These are phyloP conservation scores for Hyaloscypha variabilis DNA, from an alignment of 495 filamentous ascomycete genomes.

Conservation along the genomic window DNA sequence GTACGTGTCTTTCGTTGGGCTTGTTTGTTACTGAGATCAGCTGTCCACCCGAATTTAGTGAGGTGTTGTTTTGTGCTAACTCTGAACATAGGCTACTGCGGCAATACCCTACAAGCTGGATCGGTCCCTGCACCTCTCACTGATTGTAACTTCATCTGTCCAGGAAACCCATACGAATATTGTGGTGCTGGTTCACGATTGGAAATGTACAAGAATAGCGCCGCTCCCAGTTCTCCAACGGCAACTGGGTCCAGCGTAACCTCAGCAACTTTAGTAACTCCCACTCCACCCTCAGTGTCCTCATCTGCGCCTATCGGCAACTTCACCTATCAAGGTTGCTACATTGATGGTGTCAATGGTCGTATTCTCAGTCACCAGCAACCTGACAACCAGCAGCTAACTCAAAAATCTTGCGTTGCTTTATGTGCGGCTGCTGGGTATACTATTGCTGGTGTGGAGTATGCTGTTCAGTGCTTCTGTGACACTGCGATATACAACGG, in stretches of 20 bases:
- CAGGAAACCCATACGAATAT: constrained; percentile 23
- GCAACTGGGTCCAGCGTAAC: too few species aligned
- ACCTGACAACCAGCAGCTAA: constrained; percentile 9
- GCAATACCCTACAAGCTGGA: constrained; percentile 26
- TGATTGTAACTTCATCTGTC: constrained; percentile 38
- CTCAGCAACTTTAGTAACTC: too few species aligned
- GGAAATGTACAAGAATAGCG: constrained; percentile 37
- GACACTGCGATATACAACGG: constrained; percentile 35
- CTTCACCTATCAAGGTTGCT: constrained; percentile 28
- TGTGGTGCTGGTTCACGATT: constrained; percentile 46
- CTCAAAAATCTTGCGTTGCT: constrained; percentile 55
- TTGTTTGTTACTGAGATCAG: too few species aligned
- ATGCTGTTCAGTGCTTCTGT: constrained; percentile 62
- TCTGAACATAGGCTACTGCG: too few species aligned
- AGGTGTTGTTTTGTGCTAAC: too few species aligned
- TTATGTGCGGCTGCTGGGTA: constrained; percentile 55
- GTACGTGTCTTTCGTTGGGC: too few species aligned
- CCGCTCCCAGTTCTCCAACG: constrained; percentile 22
- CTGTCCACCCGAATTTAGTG: too few species aligned
- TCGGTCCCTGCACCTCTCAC: constrained; percentile 12
- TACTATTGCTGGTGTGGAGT: constrained; percentile 64
- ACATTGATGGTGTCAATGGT: constrained; percentile 17
- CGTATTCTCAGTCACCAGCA: constrained; percentile 11
- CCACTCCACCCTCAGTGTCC: too few species aligned
- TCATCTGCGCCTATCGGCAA: too few species aligned